These are phyloP conservation scores for Ramaria sp. DNA, from an alignment of 768 basidiomycete species.

Conservation along the genomic window DNA sequence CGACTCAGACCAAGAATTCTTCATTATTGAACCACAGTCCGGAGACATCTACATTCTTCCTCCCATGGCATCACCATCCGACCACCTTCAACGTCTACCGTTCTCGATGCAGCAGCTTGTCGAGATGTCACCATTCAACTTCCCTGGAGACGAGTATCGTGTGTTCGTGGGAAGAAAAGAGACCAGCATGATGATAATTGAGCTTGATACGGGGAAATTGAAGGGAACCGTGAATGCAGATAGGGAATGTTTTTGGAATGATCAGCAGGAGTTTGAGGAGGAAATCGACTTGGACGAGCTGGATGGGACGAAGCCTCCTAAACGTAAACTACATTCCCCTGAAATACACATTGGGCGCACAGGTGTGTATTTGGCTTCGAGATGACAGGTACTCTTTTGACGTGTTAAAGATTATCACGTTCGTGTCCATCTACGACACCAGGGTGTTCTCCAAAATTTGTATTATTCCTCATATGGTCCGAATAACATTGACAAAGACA, in stretches of 20 bases:
- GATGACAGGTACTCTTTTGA: slow-evolving; percentile 1
- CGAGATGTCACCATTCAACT: slow-evolving; percentile 76
- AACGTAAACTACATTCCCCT: slow-evolving; percentile 16
- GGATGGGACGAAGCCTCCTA: slow-evolving; percentile 36
- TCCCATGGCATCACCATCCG: slow-evolving; percentile 32
- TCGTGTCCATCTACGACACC: slow-evolving; percentile 62
- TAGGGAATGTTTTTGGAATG: slow-evolving; percentile 60
- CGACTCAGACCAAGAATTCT: slow-evolving; percentile 61
- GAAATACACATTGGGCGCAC: slow-evolving; percentile 59
- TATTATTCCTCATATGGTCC: slow-evolving; percentile 90
- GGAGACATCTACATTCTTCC: slow-evolving; percentile 87
- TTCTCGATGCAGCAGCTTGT: slow-evolving; percentile 90
- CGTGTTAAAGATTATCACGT: slow-evolving; percentile 72
- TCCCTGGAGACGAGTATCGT: slow-evolving; percentile 57
- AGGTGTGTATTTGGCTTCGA: slow-evolving; percentile 28
- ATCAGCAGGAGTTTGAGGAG: slow-evolving; percentile 25
- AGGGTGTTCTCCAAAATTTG: slow-evolving; percentile 52
- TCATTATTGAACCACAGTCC: slow-evolving; percentile 90
- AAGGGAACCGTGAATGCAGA: slow-evolving; percentile 62
- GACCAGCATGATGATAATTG: slow-evolving; percentile 65
- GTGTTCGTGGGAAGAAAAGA: slow-evolving; percentile 89
- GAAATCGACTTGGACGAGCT: slow-evolving; percentile 50
- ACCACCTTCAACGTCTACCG: slow-evolving; percentile 76
- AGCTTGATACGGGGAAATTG: slow-evolving; percentile 70
- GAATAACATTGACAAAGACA: slow-evolving; percentile 69